A percentile compares a stretch with the other conserved stretches of the same genome.
Conservation (phyloP, 768 basidiomycete species). For the Inosperma sp. region DNA sequence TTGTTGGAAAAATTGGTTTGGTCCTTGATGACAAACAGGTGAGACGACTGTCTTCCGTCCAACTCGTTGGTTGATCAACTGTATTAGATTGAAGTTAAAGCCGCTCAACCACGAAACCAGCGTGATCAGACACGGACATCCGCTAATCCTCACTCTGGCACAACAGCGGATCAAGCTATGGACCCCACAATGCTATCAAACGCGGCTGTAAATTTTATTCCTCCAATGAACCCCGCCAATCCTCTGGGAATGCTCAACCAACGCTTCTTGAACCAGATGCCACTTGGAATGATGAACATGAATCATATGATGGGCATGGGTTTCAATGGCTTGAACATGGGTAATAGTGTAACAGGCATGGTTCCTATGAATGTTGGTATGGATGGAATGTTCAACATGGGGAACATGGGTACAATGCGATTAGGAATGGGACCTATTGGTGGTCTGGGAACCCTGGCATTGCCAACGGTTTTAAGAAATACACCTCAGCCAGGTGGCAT, state of each 20-base stretch:
- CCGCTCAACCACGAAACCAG: slow-evolving; percentile 68
- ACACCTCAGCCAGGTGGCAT: slow-evolving; percentile 9
- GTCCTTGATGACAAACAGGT: slow-evolving; percentile 76
- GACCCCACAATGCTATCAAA: slow-evolving; percentile 2
- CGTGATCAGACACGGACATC: slow-evolving; percentile 49
- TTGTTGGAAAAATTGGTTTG: slow-evolving; percentile 63
- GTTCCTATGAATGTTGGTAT: slow-evolving; percentile 21
- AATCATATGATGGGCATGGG: slow-evolving; percentile 50
- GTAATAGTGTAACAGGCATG: slow-evolving; percentile 31
- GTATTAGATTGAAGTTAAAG: slow-evolving; percentile 76
- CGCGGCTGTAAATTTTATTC: slow-evolving; percentile 23
- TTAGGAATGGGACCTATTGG: slow-evolving; percentile 34
- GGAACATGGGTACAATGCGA: slow-evolving; percentile 34
- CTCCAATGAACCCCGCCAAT: slow-evolving; percentile 32
- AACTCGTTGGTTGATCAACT: too few species aligned
- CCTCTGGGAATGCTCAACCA: slow-evolving; percentile 57
- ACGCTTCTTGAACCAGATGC: slow-evolving; percentile 45
- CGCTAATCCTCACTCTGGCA: slow-evolving; percentile 12
- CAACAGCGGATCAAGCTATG: slow-evolving; percentile 9
- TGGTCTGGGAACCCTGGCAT: slow-evolving; percentile 21
- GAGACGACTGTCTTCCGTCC: too few species aligned
- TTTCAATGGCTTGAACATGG: slow-evolving; percentile 32
- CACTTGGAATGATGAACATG: slow-evolving; percentile 42
- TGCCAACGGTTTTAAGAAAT: slow-evolving; percentile 12
- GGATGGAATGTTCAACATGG: slow-evolving; percentile 31